These are phyloP conservation scores for Fraxinus xanthoxyloides DNA, from an alignment of 305 asterid genomes.

Conservation along the genomic window DNA sequence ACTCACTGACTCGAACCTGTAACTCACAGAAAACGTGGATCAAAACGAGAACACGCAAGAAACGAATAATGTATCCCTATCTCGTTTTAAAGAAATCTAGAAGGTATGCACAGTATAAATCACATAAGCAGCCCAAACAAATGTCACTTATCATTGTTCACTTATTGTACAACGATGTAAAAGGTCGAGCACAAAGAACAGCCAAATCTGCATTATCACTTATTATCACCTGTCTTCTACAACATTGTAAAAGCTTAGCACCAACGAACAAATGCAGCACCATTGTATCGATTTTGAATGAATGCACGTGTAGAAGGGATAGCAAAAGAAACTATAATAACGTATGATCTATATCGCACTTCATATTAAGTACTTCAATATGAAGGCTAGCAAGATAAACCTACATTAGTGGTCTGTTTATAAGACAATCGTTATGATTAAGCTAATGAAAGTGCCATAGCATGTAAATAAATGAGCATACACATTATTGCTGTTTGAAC, in stretches of 20 bases:
- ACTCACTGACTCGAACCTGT: conserved; percentile 93
- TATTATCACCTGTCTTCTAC: not conserved
- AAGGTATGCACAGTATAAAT: not conserved
- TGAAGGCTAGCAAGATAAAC: not conserved
- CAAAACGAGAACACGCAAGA: conserved; percentile 12
- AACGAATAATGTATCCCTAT: not conserved
- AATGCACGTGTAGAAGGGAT: not conserved
- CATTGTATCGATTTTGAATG: not conserved
- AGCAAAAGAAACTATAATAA: not conserved
- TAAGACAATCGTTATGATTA: not conserved
- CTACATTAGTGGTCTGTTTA: not conserved
- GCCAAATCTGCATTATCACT: not conserved
- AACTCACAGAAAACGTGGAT: conserved; percentile 9
- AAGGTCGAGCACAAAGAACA: not conserved
- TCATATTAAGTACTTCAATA: not conserved
- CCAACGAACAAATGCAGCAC: not conserved
- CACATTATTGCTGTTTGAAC: not conserved
- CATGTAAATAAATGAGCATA: not conserved
- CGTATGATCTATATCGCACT: not conserved
- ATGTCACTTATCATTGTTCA: not conserved
- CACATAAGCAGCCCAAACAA: not conserved
- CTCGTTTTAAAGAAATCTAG: not conserved
- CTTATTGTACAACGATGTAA: not conserved
- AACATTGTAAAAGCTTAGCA: not conserved
- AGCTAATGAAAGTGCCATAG: not conserved